These are phyloP conservation scores for Coniosporium tulheliwenetii DNA, from an alignment of 2,329 filamentous ascomycete species.

Conservation along the genomic window DNA sequence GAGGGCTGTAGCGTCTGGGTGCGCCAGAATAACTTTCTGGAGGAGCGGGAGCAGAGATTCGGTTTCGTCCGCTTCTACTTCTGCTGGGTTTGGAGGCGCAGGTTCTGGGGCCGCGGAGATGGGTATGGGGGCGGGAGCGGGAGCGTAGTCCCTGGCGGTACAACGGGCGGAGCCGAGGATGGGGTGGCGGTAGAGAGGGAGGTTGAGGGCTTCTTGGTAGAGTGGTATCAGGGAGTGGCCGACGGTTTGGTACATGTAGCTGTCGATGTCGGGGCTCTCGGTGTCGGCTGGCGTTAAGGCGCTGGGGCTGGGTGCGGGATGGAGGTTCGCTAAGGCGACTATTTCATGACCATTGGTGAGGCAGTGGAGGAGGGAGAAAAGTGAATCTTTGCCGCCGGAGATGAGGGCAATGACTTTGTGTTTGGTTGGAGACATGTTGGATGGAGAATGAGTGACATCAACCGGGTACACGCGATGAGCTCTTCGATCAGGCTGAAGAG, in stretches of 20 bases:
- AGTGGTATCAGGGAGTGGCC: constrained; percentile 77
- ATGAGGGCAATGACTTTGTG: constrained; percentile 78
- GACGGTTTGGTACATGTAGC: constrained; percentile 99
- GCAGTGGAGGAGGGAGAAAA: constrained; percentile 87
- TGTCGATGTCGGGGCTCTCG: constrained; percentile 60
- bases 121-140: neutral
- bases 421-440: constrained; percentile 24
- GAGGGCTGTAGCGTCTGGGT: constrained; percentile 74
- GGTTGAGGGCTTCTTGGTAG: constrained; percentile 60
- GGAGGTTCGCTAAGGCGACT: constrained; percentile 77
- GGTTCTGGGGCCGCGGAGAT: constrained; percentile 1
- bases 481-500: too few species aligned
- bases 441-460: constrained; percentile 18
- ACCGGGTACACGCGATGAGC: too few species aligned
- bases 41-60: constrained; percentile 73
- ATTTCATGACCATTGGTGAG: constrained; percentile 70
- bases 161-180: constrained; percentile 61
- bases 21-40: constrained; percentile 43
- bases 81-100: constrained; percentile 4
- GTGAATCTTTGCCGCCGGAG: constrained; percentile 93
- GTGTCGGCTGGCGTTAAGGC: constrained; percentile 9
- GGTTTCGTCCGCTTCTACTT: constrained; percentile 54
- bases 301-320: constrained; percentile 34
- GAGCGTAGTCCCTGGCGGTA: constrained; percentile 53
- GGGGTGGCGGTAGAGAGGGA: constrained; percentile 70